phyloP scores from a whole-genome alignment of 179 eudicot genomes.

The Vitellaria paradoxa region DNA sequence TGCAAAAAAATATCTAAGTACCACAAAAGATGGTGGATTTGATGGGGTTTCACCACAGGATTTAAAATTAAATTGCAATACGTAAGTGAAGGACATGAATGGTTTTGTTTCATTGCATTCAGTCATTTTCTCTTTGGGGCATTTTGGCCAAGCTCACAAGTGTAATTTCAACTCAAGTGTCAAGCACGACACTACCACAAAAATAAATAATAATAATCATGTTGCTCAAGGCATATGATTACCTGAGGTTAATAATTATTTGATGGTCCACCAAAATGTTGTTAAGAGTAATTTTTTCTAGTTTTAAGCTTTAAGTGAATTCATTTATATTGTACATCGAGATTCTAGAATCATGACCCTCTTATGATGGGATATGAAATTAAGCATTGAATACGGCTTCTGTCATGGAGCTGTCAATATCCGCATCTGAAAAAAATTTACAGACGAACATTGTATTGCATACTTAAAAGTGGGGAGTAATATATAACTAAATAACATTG shows the following conservation, averaged over 20 bases:
- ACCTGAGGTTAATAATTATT: too few relatives aligned
- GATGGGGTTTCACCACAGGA: constrained; percentile 80
- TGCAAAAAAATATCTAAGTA: constrained; percentile 88
- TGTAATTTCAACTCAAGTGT: background rate
- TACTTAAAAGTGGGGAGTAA: background rate
- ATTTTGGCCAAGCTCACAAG: background rate
- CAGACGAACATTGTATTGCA: background rate
- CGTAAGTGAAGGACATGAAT: constrained; percentile 45
- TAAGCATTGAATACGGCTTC: background rate
- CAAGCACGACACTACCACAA: too few relatives aligned
- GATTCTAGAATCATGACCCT: background rate
- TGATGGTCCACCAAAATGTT: too few relatives aligned
- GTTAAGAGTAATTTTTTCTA: too few relatives aligned
- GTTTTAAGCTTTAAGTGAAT: too few relatives aligned
- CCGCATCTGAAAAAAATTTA: background rate
- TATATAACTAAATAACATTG: background rate
- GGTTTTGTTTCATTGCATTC: background rate
- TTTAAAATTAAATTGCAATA: constrained; percentile 68
- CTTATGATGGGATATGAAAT: background rate
- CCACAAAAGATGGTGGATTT: constrained; percentile 71
- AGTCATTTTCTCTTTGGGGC: too few relatives aligned
- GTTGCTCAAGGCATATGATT: too few relatives aligned
- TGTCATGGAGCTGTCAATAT: constrained; percentile 1
- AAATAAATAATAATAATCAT: too few relatives aligned
- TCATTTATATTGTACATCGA: too few relatives aligned